Conservation (phyloP, 2,329 filamentous ascomycete genomes). For the Zarea fungicola region DNA sequence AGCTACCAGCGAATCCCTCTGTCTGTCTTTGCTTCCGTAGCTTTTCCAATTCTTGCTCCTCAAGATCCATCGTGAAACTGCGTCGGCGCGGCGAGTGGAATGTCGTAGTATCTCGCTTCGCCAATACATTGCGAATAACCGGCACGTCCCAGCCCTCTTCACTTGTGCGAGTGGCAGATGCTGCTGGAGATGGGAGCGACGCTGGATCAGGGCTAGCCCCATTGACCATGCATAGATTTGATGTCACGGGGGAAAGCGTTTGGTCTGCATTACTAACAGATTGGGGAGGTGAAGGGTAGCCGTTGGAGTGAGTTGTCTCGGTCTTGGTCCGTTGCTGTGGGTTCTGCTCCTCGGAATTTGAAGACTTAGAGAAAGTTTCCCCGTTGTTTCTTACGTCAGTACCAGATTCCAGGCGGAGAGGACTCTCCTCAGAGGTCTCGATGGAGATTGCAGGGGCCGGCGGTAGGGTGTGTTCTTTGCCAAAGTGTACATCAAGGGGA, state of each 20-base stretch:
- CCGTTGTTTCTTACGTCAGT: slow-evolving; percentile 8
- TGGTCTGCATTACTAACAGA: slow-evolving; percentile 29
- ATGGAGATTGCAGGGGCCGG: slow-evolving; percentile 17
- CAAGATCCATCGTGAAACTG: slow-evolving; percentile 46
- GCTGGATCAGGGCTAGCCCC: slow-evolving; percentile 19
- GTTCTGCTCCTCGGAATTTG: slow-evolving; percentile 3
- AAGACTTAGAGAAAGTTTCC: slow-evolving; percentile 14
- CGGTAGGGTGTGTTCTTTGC: slow-evolving; percentile 24
- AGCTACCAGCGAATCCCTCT: slow-evolving; percentile 34
- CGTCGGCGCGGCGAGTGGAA: slow-evolving; percentile 39
- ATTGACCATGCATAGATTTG: slow-evolving; percentile 6
- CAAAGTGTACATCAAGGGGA: slow-evolving; percentile 44
- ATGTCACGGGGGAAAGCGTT: slow-evolving; percentile 12
- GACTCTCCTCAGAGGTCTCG: slow-evolving; percentile 29
- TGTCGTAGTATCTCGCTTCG: slow-evolving; percentile 47
- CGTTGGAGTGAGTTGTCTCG: slow-evolving; percentile 15
- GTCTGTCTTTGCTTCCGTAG: slow-evolving; percentile 17
- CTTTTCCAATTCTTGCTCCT: slow-evolving; percentile 26
- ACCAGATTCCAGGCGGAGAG: slow-evolving; percentile 35
- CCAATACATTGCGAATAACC: slow-evolving; percentile 42
- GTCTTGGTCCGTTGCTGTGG: background rate
- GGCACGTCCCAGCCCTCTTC: slow-evolving; percentile 36
- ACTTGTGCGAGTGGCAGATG: slow-evolving; percentile 34
- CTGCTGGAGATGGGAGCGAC: slow-evolving; percentile 38
- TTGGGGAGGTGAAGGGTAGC: slow-evolving; percentile 34